These are phyloP conservation scores for Glomus cerebriforme DNA, from an alignment of 192 early-diverging fungal species.

Conservation along the genomic window DNA sequence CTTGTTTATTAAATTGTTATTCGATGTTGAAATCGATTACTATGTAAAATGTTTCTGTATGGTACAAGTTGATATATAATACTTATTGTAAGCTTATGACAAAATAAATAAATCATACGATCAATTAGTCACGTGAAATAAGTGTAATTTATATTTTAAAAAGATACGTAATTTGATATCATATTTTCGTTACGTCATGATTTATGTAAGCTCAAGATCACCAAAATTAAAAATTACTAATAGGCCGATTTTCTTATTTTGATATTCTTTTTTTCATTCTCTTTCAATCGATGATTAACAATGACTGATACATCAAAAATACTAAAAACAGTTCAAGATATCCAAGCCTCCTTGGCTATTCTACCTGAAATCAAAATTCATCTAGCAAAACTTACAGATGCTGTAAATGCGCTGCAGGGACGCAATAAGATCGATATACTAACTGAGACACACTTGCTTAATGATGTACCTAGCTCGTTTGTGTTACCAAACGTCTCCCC, in stretches of 20 bases:
- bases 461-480: not conserved
- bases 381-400: conserved; percentile 2
- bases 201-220: not conserved
- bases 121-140: no score
- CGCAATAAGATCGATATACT: not conserved
- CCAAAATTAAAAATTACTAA: not conserved
- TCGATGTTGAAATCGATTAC: no score
- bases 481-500: not conserved
- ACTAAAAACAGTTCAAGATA: conserved; percentile 6
- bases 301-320: not conserved
- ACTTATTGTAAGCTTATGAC: no score
- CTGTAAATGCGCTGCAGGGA: not conserved
- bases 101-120: no score
- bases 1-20: no score
- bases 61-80: no score
- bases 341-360: conserved; percentile 5
- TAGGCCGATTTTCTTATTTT: not conserved
- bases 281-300: not conserved
- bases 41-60: no score
- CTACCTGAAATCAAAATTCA: conserved; percentile 13
- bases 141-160: no score
- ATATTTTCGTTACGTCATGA: not conserved
- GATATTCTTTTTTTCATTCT: not conserved
- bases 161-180: not conserved
- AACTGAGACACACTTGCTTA: not conserved